Evolutionary conservation across 1,284 basidiomycete species (phyloP).

Genomic region (Schizophyllum commune): DNA sequence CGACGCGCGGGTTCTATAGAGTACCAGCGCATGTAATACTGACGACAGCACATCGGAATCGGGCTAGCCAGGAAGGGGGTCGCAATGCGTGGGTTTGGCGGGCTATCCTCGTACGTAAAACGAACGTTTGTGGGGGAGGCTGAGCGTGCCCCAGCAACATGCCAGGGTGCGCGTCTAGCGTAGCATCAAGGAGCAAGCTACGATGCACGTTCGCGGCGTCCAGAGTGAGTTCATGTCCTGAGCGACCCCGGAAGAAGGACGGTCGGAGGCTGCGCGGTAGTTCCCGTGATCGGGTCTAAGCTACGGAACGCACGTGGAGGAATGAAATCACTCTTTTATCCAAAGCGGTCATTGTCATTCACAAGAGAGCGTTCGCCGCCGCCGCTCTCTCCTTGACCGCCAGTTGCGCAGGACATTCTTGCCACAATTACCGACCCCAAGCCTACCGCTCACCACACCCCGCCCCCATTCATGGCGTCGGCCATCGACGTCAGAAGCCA

Average conservation of each 20-base stretch:
- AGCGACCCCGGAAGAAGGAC: neutral
- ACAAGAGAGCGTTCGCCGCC: neutral
- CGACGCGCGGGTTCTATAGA: no score
- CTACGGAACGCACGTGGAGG: neutral
- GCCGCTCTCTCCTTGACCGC: neutral
- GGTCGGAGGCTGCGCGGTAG: neutral
- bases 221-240: no score
- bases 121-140: neutral
- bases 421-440: neutral
- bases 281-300: neutral
- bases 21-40: no score
- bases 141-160: neutral
- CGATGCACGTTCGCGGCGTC: neutral
- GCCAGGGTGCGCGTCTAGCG: no score
- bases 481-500: slow-evolving; percentile 7
- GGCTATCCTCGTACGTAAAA: neutral
- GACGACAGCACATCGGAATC: no score
- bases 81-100: neutral
- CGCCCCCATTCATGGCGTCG: slow-evolving; percentile 6
- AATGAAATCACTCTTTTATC: neutral
- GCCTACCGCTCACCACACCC: neutral
- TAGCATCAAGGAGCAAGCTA: no score
- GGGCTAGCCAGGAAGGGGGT: neutral
- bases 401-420: neutral
- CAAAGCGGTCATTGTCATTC: neutral